These are phyloP conservation scores for Ilyonectria robusta DNA, from an alignment of 2,329 filamentous ascomycete genomes.

Conservation along the genomic window DNA sequence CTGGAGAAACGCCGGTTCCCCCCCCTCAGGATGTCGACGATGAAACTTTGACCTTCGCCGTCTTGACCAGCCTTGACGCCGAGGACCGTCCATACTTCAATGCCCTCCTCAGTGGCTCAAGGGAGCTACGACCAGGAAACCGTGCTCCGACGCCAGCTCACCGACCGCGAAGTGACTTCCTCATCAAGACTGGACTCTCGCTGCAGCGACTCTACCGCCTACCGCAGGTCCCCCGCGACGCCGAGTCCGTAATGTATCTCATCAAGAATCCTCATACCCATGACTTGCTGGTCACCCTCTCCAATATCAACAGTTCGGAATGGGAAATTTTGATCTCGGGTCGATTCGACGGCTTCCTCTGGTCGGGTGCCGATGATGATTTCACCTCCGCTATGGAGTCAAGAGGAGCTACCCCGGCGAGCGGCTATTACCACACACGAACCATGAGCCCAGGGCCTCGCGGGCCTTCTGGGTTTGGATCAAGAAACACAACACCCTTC, in stretches of 20 bases:
- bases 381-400: slow-evolving; percentile 61
- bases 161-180: slow-evolving; percentile 77
- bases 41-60: slow-evolving; percentile 93
- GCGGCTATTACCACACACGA: slow-evolving; percentile 59
- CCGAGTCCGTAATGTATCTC: slow-evolving; percentile 88
- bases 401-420: slow-evolving; percentile 68
- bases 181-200: slow-evolving; percentile 82
- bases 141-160: slow-evolving; percentile 79
- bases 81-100: slow-evolving; percentile 87
- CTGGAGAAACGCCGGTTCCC: slow-evolving; percentile 79
- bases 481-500: slow-evolving; percentile 64
- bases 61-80: slow-evolving; percentile 86
- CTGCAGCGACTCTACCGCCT: slow-evolving; percentile 90
- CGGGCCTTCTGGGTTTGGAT: slow-evolving; percentile 58
- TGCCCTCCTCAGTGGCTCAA: slow-evolving; percentile 77
- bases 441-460: slow-evolving; percentile 59
- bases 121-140: slow-evolving; percentile 67
- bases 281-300: slow-evolving; percentile 87
- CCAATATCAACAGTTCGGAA: slow-evolving; percentile 90
- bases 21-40: slow-evolving; percentile 93
- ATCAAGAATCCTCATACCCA: slow-evolving; percentile 87
- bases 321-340: slow-evolving; percentile 97
- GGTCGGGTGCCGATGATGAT: slow-evolving; percentile 86
- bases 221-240: slow-evolving; percentile 80
- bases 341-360: slow-evolving; percentile 94